Base-by-base conservation (phyloP, 1,284 basidiomycete species). In the Mycena sp. region DNA sequence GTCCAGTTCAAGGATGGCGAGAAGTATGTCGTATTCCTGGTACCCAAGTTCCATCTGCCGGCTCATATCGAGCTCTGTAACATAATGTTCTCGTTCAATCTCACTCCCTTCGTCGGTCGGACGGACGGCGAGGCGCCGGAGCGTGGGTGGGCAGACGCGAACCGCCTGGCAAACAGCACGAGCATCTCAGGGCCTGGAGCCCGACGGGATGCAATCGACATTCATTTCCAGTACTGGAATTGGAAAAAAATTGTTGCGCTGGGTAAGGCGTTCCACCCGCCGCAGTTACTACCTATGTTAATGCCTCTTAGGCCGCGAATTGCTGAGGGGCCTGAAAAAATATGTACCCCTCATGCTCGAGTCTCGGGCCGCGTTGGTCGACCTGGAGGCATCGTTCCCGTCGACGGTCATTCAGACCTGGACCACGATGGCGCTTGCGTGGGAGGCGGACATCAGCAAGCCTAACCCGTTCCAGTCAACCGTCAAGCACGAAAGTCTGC, bases 121-220 rank as follows among this genome's bases (percentile, higher is more conserved):
- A 58, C 56, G 12, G 56, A 58, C 17, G 56, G 56, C 6, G 56
- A 58, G 28, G 43, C 54, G 2, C 54, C 56, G 2, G 56, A 58
- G 38, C 56, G 37, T 2, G 46, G 56, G 2, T 58, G 57, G 57
- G 38, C 38, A 6, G 40, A 59, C 12, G 32, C 40, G 6, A 52
- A 52, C 29, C 48, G 25, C 10, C 30, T 59, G 4, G 48, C 57
- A 10, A 26, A 10, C 17, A 59, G 57, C 40, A 59, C 57, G 6
- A 41, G 19, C 1, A 19, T 43, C 14, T 43, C 28, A n/a, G 57
- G 57, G 0, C 57, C 57, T 5, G 57, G 57, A 2, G 17, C 57
- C 19, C 46, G 28, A 1, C 57, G 40, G 4, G 57, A 59, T 29
- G 19, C 46, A 5, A 21, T 59, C 17, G 57, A 59, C 28, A 17